Conservation (phyloP, 441 rosid genomes). For the Melastoma candidum region DNA sequence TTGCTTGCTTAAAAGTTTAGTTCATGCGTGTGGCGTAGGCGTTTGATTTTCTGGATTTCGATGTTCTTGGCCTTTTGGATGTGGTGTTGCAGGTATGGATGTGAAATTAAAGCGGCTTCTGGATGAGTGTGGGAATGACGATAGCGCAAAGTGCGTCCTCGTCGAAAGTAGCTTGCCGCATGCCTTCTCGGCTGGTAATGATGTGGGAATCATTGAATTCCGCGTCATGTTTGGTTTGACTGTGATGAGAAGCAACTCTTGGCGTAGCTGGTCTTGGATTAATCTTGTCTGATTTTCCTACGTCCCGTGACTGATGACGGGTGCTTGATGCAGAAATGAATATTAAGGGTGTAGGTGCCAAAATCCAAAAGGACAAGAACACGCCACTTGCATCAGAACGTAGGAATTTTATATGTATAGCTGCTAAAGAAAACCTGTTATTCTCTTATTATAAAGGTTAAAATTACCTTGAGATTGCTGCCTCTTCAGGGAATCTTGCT, state of each 20-base stretch:
- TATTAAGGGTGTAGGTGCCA: slow-evolving; percentile 89
- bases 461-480: too few relatives aligned
- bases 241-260: not conserved
- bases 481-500: too few relatives aligned
- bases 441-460: too few relatives aligned
- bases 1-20: too few relatives aligned
- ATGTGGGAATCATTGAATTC: slow-evolving; percentile 1
- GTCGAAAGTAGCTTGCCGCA: slow-evolving; percentile 71
- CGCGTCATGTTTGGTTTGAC: slow-evolving; percentile 1
- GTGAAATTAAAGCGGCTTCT: slow-evolving; percentile 53
- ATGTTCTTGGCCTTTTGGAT: not conserved
- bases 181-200: slow-evolving; percentile 67
- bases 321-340: slow-evolving; percentile 76
- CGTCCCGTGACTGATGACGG: slow-evolving; percentile 1
- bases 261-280: not conserved
- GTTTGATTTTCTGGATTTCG: too few relatives aligned
- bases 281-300: not conserved
- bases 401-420: slow-evolving; percentile 17
- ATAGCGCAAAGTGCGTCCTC: slow-evolving; percentile 68
- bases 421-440: slow-evolving; percentile 2
- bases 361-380: slow-evolving; percentile 68
- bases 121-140: slow-evolving; percentile 86
- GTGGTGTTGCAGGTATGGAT: slow-evolving; percentile 64
- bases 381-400: slow-evolving; percentile 66
- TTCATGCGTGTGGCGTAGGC: too few relatives aligned